phyloP scores from a whole-genome alignment of 192 early-diverging fungal species.

The Coemansia sp. region DNA sequence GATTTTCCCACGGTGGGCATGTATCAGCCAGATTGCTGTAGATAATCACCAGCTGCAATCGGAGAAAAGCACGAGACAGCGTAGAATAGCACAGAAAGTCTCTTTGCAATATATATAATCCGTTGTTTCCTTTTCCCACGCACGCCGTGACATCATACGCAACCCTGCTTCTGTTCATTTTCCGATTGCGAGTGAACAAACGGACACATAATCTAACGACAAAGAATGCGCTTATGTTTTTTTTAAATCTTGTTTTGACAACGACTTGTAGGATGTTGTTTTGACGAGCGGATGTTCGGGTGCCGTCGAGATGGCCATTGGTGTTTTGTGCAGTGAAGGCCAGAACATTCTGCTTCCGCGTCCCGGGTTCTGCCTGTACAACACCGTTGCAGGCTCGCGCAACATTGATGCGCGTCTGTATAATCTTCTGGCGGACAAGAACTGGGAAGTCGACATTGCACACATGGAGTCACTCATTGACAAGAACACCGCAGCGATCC shows the following conservation, averaged over 20 bases:
- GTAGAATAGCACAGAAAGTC: background rate
- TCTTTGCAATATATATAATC: no score
- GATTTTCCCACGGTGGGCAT: background rate
- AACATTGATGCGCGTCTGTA: constrained; percentile 80
- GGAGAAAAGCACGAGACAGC: background rate
- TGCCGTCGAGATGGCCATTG: constrained; percentile 70
- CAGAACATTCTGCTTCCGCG: constrained; percentile 84
- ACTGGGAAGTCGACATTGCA: constrained; percentile 83
- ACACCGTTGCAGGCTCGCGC: constrained; percentile 73
- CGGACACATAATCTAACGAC: background rate
- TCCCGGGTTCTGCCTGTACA: constrained; percentile 87
- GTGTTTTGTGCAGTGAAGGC: constrained; percentile 72
- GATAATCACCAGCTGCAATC: no score
- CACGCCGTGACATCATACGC: constrained; percentile 8
- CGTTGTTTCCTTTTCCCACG: constrained; percentile 18
- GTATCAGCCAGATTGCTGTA: background rate
- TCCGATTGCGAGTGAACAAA: background rate
- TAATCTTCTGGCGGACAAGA: constrained; percentile 71
- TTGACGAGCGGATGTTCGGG: constrained; percentile 80
- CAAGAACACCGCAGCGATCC: constrained; percentile 72
- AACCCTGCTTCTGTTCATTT: background rate
- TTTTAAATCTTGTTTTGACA: no score
- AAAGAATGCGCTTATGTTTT: background rate
- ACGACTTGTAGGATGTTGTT: constrained; percentile 74
- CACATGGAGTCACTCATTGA: constrained; percentile 82